phyloP scores from a whole-genome alignment of 2,329 filamentous ascomycete genomes.

The Bipolaris zeicola region DNA sequence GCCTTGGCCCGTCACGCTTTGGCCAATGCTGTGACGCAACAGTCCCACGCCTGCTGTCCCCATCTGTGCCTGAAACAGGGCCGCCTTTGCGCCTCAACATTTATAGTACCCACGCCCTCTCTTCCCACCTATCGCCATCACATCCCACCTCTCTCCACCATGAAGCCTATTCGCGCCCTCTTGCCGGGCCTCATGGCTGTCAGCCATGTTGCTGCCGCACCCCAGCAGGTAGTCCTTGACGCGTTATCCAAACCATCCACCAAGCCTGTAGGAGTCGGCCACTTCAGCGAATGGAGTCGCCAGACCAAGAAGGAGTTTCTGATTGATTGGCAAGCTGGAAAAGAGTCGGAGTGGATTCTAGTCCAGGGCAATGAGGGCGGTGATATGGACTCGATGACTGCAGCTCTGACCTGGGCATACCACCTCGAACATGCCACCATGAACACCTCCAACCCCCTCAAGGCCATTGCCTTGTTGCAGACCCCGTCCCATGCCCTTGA shows the following conservation, averaged over 20 bases:
- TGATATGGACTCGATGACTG: slow-evolving; percentile 53
- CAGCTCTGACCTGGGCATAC: slow-evolving; percentile 56
- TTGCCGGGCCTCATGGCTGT: slow-evolving; percentile 21
- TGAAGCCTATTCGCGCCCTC: slow-evolving; percentile 25
- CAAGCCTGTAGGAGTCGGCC: slow-evolving; percentile 49
- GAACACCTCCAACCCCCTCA: slow-evolving; percentile 51
- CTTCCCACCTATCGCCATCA: background rate
- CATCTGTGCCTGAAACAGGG: slow-evolving; percentile 6
- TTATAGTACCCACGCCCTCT: background rate
- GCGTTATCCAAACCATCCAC: slow-evolving; percentile 12
- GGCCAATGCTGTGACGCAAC: slow-evolving; percentile 12
- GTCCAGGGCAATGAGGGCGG: slow-evolving; percentile 56
- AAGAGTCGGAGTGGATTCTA: slow-evolving; percentile 52
- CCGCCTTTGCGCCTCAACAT: background rate
- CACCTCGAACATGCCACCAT: slow-evolving; percentile 53
- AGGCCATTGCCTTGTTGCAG: slow-evolving; percentile 55
- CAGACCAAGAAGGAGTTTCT: slow-evolving; percentile 54
- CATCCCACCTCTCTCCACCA: slow-evolving; percentile 11
- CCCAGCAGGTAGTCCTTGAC: slow-evolving; percentile 28
- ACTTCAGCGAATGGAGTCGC: slow-evolving; percentile 58
- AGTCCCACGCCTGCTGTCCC: background rate
- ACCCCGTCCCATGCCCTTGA: slow-evolving; percentile 55
- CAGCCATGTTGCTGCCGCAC: slow-evolving; percentile 22
- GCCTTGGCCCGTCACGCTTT: slow-evolving; percentile 1
- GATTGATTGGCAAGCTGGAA: slow-evolving; percentile 55